These are phyloP conservation scores for Dendrobium chrysotoxum DNA, from an alignment of 106 monocot genomes.

Conservation along the genomic window DNA sequence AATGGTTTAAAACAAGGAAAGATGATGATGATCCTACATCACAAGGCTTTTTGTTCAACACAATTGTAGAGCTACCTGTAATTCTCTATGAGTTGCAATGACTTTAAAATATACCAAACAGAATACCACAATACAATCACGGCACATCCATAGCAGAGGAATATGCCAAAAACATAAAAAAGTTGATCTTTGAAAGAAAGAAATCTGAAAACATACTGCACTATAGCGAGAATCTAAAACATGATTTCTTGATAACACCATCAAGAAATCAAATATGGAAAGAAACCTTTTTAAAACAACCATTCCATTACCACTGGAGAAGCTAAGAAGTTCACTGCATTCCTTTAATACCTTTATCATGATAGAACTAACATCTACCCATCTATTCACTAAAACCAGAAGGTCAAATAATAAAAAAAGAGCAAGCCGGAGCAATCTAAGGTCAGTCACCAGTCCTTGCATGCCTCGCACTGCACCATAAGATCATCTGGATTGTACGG, in stretches of 20 bases:
- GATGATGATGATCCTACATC: neutral
- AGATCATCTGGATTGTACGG: constrained; percentile 30
- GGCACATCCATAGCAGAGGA: neutral
- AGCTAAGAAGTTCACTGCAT: neutral
- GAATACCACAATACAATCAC: neutral
- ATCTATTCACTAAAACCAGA: neutral
- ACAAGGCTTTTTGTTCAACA: neutral
- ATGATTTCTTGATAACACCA: neutral
- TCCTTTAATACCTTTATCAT: neutral
- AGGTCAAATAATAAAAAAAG: neutral
- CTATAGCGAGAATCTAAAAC: neutral
- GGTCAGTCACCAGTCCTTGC: constrained; percentile 25
- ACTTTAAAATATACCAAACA: neutral
- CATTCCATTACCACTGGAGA: neutral
- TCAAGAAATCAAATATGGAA: neutral
- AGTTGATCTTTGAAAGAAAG: neutral
- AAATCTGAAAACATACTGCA: neutral
- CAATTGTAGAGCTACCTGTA: neutral
- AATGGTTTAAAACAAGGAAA: neutral
- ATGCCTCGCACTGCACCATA: constrained; percentile 29
- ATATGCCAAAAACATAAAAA: neutral
- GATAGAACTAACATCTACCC: neutral
- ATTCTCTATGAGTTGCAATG: neutral
- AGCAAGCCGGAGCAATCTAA: neutral
- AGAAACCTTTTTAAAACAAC: neutral